phyloP scores from a whole-genome alignment of 2,329 filamentous ascomycete species.

The Pyrenophora teres region DNA sequence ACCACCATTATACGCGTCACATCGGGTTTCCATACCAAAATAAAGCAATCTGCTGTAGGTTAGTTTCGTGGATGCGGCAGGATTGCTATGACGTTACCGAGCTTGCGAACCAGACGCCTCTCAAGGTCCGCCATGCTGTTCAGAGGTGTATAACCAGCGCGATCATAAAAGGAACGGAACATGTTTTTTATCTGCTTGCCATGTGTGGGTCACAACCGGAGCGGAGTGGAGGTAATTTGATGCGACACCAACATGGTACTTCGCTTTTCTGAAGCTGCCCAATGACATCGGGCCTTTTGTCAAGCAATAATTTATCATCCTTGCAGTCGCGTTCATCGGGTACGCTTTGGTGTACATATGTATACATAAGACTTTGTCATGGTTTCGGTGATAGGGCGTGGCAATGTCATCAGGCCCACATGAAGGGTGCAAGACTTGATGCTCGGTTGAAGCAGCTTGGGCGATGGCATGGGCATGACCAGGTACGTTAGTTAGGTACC shows the following conservation, averaged over 20 bases:
- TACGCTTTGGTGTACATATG: no score
- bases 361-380: not conserved
- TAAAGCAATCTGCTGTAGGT: constrained; percentile 27
- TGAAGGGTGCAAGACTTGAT: no score
- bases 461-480: no score
- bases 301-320: constrained; percentile 15
- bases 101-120: constrained; percentile 33
- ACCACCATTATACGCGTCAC: no score
- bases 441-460: no score
- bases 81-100: constrained; percentile 13
- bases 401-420: no score
- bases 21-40: constrained; percentile 12
- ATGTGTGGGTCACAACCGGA: not conserved
- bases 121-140: constrained; percentile 24
- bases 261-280: constrained; percentile 25
- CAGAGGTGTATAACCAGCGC: constrained; percentile 8
- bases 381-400: no score
- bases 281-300: constrained; percentile 20
- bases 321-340: no score
- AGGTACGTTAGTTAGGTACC: no score
- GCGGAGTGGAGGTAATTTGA: constrained; percentile 2
- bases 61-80: not conserved
- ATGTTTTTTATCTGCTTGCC: not conserved
- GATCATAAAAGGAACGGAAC: not conserved
- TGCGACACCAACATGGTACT: constrained; percentile 12